Evolutionary conservation across 1,139 yeast species (phyloP).

Genomic region (Blastobotrys buckinghamii): DNA sequence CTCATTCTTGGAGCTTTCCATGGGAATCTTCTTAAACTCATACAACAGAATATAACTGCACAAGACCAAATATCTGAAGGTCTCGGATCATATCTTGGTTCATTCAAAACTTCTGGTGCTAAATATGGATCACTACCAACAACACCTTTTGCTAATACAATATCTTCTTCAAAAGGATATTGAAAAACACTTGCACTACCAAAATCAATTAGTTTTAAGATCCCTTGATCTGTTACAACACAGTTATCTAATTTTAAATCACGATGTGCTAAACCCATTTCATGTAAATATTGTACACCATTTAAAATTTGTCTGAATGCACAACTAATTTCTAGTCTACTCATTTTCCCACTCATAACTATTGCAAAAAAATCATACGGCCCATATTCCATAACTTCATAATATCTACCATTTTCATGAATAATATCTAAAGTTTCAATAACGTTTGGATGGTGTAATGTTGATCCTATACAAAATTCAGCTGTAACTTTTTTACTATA

Average conservation of each 20-base stretch:
- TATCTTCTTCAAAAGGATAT: conserved; percentile 77
- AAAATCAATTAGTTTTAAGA: conserved; percentile 87
- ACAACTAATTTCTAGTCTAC: conserved; percentile 77
- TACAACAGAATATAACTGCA: conserved; percentile 93
- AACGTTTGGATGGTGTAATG: conserved; percentile 88
- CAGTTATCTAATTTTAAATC: conserved; percentile 94
- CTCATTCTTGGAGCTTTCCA: conserved; percentile 90
- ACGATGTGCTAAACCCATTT: conserved; percentile 88
- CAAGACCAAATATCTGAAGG: conserved; percentile 94
- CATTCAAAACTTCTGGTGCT: conserved; percentile 86
- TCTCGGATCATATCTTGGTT: conserved; percentile 79
- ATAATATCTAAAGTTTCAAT: conserved; percentile 91
- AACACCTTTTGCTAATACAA: conserved; percentile 83
- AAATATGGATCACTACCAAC: conserved; percentile 98
- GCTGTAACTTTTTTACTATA: conserved; percentile 95
- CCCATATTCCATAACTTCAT: conserved; percentile 96
- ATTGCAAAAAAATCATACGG: conserved; percentile 95
- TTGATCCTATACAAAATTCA: conserved; percentile 95
- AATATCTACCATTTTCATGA: conserved; percentile 78
- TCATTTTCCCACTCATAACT: conserved; percentile 95
- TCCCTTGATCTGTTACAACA: conserved; percentile 80
- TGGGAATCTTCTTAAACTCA: conserved; percentile 90
- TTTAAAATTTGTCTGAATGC: conserved; percentile 80
- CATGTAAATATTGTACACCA: conserved; percentile 81
- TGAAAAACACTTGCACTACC: conserved; percentile 94